Evolutionary conservation across 768 basidiomycete genomes (phyloP).

Genomic region (Hypholoma sublateritium): DNA sequence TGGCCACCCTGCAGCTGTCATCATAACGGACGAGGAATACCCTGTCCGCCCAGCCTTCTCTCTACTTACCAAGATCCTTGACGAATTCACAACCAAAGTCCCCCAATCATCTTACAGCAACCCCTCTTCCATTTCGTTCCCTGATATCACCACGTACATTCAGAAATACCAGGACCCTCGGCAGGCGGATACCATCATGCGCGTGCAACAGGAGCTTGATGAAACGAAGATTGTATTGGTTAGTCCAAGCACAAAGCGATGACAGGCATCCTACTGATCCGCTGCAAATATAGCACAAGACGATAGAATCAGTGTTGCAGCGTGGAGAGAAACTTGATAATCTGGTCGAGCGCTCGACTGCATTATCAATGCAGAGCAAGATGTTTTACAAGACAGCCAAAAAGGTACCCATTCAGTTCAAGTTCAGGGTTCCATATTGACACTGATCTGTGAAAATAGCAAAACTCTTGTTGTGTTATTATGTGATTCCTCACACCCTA

Average conservation of each 20-base stretch:
- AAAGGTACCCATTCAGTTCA: constrained; percentile 63
- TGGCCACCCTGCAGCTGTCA: constrained; percentile 55
- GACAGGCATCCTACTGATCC: neutral
- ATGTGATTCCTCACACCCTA: constrained; percentile 44
- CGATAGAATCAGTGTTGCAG: constrained; percentile 95
- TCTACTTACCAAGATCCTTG: constrained; percentile 86
- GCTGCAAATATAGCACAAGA: constrained; percentile 77
- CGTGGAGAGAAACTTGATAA: constrained; percentile 97
- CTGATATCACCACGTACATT: constrained; percentile 73
- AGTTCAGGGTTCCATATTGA: neutral
- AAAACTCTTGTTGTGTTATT: constrained; percentile 94
- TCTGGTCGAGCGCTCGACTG: constrained; percentile 90
- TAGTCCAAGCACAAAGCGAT: constrained; percentile 29
- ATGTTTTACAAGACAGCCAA: constrained; percentile 99
- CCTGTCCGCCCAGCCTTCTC: constrained; percentile 97
- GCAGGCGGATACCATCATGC: constrained; percentile 98
- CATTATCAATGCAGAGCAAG: constrained; percentile 87
- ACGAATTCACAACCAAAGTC: constrained; percentile 85
- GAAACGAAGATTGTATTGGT: constrained; percentile 99
- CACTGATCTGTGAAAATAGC: constrained; percentile 41
- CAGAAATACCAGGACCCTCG: constrained; percentile 95
- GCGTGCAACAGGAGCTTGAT: constrained; percentile 95
- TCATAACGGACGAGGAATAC: constrained; percentile 95
- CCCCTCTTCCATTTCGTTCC: constrained; percentile 72
- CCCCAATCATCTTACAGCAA: constrained; percentile 68